Percentiles rank a stretch among this genome's conserved stretches.
Conservation (phyloP, 2,329 filamentous ascomycete species). For the Ophiostoma ulmi region DNA sequence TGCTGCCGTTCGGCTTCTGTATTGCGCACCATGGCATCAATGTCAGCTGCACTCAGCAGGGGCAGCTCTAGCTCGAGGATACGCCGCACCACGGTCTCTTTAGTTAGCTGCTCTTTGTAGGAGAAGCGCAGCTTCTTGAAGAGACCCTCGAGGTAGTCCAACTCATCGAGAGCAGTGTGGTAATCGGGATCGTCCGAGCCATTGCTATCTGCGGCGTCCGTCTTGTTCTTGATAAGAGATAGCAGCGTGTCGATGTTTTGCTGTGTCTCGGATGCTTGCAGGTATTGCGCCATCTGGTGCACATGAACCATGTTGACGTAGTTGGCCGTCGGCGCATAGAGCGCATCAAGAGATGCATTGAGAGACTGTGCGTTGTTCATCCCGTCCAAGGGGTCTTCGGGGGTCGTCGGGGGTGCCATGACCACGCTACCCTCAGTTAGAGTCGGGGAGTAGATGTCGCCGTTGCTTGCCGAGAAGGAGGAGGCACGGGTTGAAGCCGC, state of each 20-base stretch:
- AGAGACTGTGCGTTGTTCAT: background rate
- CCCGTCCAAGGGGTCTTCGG: background rate
- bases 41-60: conserved; percentile 77
- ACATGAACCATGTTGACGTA: conserved; percentile 25
- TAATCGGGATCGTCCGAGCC: conserved; percentile 20
- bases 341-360: conserved; percentile 9
- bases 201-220: background rate
- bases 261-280: conserved; percentile 22
- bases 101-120: conserved; percentile 97
- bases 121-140: conserved; percentile 96
- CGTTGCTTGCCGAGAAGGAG: conserved; percentile 16
- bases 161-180: conserved; percentile 45
- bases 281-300: conserved; percentile 25
- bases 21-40: conserved; percentile 65
- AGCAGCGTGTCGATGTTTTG: conserved; percentile 25
- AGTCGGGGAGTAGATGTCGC: conserved; percentile 16
- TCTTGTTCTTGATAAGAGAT: conserved; percentile 20
- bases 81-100: conserved; percentile 92
- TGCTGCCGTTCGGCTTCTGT: conserved; percentile 64
- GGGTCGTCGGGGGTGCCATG: conserved; percentile 18
- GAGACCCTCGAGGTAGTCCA: conserved; percentile 87
- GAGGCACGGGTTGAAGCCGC: conserved; percentile 23
- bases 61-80: conserved; percentile 87
- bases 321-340: conserved; percentile 15
- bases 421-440: background rate